Evolutionary conservation across 2,329 filamentous ascomycete species (phyloP).

Genomic region (Apiospora kogelbergensis): DNA sequence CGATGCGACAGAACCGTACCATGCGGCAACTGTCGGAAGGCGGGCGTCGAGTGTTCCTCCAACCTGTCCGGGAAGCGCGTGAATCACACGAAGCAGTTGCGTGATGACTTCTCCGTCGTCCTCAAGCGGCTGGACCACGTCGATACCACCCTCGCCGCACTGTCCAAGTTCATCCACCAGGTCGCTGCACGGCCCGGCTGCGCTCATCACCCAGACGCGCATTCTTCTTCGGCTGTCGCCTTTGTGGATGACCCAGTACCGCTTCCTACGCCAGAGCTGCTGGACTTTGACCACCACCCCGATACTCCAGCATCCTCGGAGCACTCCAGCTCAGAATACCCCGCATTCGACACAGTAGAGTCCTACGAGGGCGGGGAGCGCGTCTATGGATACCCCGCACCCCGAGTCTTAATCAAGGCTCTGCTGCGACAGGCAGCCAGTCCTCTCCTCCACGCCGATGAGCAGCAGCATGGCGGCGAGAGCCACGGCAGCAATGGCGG

Average conservation of each 20-base stretch:
- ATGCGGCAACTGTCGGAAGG: slow-evolving; percentile 19
- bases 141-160: slow-evolving; percentile 14
- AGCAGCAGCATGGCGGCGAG: not conserved
- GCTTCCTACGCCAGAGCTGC: not conserved
- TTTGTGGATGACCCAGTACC: not conserved
- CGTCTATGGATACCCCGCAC: slow-evolving; percentile 21
- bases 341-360: slow-evolving; percentile 13
- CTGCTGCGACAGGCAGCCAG: slow-evolving; percentile 13
- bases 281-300: not conserved
- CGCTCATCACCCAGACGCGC: not conserved
- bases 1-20: slow-evolving; percentile 18
- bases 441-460: slow-evolving; percentile 3
- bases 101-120: slow-evolving; percentile 21
- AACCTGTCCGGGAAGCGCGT: slow-evolving; percentile 14
- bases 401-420: slow-evolving; percentile 18
- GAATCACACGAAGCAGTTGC: slow-evolving; percentile 22
- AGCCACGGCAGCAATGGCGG: not conserved
- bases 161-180: slow-evolving; percentile 18
- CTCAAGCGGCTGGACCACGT: slow-evolving; percentile 19
- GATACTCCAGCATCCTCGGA: not conserved
- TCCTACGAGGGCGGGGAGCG: slow-evolving; percentile 19
- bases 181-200: slow-evolving; percentile 15
- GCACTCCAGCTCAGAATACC: not conserved
- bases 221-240: not conserved
- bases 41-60: slow-evolving; percentile 15